A percentile compares a stretch with the other conserved stretches of the same genome.
Evolutionary conservation across 352 stramenopile genomes (phyloP).

Genomic region (Phytophthora podocarpi): DNA sequence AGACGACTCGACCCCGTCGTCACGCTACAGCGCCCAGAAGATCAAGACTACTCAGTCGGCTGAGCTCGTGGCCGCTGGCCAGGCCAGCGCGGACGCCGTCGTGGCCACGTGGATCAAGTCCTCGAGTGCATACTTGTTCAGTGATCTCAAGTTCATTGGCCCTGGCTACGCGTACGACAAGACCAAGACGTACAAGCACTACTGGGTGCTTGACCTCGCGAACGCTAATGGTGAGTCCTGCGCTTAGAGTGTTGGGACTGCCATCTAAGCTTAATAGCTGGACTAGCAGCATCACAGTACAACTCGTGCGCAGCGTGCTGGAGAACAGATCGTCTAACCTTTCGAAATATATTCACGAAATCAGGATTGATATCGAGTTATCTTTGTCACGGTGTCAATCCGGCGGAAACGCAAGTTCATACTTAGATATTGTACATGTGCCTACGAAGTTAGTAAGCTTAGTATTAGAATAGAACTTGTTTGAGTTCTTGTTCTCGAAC

Average conservation of each 20-base stretch:
- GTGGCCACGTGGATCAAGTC: slow-evolving; percentile 50
- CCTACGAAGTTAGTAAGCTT: no score
- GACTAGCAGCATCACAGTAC: no score
- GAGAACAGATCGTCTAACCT: no score
- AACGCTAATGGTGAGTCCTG: slow-evolving; percentile 19
- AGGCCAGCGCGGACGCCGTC: slow-evolving; percentile 31
- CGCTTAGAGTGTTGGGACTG: slow-evolving; percentile 22
- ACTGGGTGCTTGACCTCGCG: slow-evolving; percentile 39
- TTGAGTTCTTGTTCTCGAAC: no score
- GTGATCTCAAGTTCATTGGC: slow-evolving; percentile 34
- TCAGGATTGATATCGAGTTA: no score
- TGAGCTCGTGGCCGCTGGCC: slow-evolving; percentile 50
- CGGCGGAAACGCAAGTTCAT: no score
- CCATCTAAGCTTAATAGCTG: no score
- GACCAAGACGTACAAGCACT: slow-evolving; percentile 33
- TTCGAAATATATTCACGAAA: no score
- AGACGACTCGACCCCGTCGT: slow-evolving; percentile 34
- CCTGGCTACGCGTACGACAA: slow-evolving; percentile 31
- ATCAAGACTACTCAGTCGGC: slow-evolving; percentile 27
- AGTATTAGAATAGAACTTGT: no score
- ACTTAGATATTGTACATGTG: no score
- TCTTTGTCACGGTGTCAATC: no score
- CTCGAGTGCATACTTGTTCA: slow-evolving; percentile 39
- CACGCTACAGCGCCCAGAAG: slow-evolving; percentile 25
- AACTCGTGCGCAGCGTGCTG: no score